phyloP scores from a whole-genome alignment of 1,284 basidiomycete species.

The Malassezia yamatoensis region DNA sequence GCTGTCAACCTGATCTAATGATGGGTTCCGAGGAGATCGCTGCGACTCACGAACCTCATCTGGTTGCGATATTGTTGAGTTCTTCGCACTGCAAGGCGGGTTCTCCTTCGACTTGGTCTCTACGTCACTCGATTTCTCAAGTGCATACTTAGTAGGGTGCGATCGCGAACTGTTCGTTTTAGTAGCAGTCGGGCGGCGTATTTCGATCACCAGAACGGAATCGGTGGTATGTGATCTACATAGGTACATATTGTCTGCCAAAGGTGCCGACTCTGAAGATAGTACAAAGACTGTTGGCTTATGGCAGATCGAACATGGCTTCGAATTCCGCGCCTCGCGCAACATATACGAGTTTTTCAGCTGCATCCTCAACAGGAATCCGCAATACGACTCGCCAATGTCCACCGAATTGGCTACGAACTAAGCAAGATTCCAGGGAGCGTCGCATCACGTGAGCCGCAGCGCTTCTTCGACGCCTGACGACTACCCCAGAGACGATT shows the following conservation, averaged over 20 bases:
- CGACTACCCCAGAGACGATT: background rate
- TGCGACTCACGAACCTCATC: background rate
- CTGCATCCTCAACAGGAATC: background rate
- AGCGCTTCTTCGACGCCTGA: no score
- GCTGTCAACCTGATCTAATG: background rate
- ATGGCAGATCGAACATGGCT: conserved; percentile 30
- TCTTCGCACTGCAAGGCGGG: background rate
- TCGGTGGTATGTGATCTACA: conserved; percentile 32
- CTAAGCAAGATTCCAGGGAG: no score
- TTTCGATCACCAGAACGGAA: conserved; percentile 11
- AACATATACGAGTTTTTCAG: conserved; percentile 27
- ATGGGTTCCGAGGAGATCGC: no score
- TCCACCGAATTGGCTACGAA: no score
- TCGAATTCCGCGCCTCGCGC: conserved; percentile 30
- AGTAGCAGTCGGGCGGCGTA: background rate
- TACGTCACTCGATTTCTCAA: no score
- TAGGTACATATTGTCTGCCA: conserved; percentile 33
- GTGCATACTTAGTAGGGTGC: no score
- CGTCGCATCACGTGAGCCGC: no score
- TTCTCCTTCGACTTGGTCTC: conserved; percentile 14
- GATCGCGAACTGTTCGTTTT: no score
- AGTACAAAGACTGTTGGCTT: conserved; percentile 29
- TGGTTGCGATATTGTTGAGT: background rate
- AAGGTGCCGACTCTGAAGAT: conserved; percentile 26
- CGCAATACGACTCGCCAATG: no score